A percentile compares a stretch with the other conserved stretches of the same genome.
phyloP scores from a whole-genome alignment of 169 alveolate genomes.

The Plasmodium coatneyi region DNA sequence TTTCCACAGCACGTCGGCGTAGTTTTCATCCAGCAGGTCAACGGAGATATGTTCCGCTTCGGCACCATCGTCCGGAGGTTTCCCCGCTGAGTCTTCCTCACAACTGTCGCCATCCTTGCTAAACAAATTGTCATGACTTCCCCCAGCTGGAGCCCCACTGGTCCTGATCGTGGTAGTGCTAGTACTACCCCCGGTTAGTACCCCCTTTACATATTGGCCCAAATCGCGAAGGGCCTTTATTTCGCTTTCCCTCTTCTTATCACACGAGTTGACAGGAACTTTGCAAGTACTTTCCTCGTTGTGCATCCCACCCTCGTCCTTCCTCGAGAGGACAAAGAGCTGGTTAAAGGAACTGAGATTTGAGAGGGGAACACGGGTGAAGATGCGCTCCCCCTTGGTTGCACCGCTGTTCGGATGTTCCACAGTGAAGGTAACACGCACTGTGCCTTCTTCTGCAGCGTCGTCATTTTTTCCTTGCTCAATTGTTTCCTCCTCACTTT shows the following conservation, averaged over 20 bases:
- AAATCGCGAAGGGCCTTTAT: constrained; percentile 9
- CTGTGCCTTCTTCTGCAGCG: background rate
- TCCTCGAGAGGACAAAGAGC: constrained; percentile 23
- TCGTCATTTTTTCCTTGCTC: background rate
- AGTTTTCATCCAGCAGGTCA: constrained; percentile 13
- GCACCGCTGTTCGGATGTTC: background rate
- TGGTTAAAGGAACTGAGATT: constrained; percentile 37
- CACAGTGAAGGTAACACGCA: background rate
- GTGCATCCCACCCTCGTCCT: background rate
- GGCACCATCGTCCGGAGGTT: background rate
- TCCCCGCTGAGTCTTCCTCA: background rate
- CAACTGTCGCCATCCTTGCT: background rate
- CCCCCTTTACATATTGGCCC: background rate
- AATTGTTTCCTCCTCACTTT: background rate
- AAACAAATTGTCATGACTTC: background rate
- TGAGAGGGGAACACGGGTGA: constrained; percentile 17
- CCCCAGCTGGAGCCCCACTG: background rate
- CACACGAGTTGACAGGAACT: background rate
- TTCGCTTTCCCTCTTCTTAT: constrained; percentile 22
- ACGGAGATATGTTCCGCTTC: background rate
- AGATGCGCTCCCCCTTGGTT: background rate
- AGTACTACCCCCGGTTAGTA: background rate
- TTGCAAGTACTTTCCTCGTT: constrained; percentile 3
- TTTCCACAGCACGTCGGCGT: constrained; percentile 62
- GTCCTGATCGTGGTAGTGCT: background rate